Base-by-base conservation (phyloP, 192 early-diverging fungal genomes). In the Entrophospora sp. region DNA sequence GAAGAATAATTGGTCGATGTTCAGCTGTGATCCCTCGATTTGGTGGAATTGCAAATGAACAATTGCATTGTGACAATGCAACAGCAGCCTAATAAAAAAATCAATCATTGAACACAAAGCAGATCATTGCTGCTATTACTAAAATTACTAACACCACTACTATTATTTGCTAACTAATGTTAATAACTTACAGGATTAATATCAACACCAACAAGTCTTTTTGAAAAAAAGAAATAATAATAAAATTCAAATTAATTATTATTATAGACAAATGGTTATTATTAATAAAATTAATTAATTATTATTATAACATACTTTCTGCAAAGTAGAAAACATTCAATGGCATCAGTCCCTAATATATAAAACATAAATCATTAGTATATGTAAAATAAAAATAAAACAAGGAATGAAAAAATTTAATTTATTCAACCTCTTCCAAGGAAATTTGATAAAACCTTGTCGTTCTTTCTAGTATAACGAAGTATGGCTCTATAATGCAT, bases 381-480 rank as follows among this genome's bases (percentile, higher is more conserved):
- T n/a, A n/a, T n/a, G n/a, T n/a, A n/a, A n/a, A n/a, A n/a, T n/a
- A n/a, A n/a, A n/a, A n/a, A n/a, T n/a, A n/a, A n/a, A n/a, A n/a
- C n/a, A n/a, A n/a, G n/a, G n/a, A n/a, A n/a, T n/a, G n/a, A n/a
- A n/a, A n/a, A n/a, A n/a, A n/a, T n/a, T n/a, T n/a, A n/a, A n/a
- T n/a, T n/a, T n/a, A n/a, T n/a, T n/a, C 18, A 18, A 62, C 91
- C 93, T 38, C 93, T 83, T n/a, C 94, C 94, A 14, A 93, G 71
- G 61, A 96, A 96, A 67, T 94, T 96, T 18, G 91, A 93, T 52
- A 96, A 73, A 27, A 96, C 82, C 32, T 81, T 83, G 24, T 91
- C 91, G 32, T 89, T 86, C 24, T 83, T 83, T 7, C 53, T 63
- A 1, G 94, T 94, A 67, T 89, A 93, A 31, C 88, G 79, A 44